phyloP scores from a whole-genome alignment of 2,329 filamentous ascomycete species.

The Colletotrichum endophyticum region DNA sequence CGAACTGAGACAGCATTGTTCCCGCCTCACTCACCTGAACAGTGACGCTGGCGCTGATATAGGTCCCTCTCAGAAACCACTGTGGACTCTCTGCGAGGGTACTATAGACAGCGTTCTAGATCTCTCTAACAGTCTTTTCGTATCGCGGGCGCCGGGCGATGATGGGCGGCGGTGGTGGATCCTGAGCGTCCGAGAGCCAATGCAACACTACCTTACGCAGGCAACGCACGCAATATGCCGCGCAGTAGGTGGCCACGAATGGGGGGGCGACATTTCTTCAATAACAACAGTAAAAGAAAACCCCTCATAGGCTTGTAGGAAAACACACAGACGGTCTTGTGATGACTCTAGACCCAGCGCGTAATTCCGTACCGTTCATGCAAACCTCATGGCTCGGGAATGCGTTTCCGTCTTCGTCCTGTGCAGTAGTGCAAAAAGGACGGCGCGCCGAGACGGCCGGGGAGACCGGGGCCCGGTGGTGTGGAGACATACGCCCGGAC shows the following conservation, averaged over 20 bases:
- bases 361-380: background rate
- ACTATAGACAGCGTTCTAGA: background rate
- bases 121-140: background rate
- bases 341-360: background rate
- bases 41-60: background rate
- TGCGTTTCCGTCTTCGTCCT: background rate
- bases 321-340: background rate
- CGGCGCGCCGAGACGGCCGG: background rate
- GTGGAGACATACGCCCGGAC: background rate
- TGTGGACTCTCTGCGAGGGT: background rate
- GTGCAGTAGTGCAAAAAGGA: background rate
- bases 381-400: background rate
- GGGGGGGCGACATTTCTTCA: background rate
- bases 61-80: background rate
- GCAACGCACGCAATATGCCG: background rate
- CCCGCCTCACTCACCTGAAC: background rate
- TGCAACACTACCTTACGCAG: background rate
- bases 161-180: background rate
- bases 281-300: background rate
- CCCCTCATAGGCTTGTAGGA: background rate
- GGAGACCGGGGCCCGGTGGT: background rate
- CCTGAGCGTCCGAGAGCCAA: background rate
- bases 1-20: background rate
- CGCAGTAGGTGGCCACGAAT: background rate
- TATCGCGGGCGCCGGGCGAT: background rate